Conservation (phyloP, 169 alveolate genomes). For the Plasmodium vinckei region DNA sequence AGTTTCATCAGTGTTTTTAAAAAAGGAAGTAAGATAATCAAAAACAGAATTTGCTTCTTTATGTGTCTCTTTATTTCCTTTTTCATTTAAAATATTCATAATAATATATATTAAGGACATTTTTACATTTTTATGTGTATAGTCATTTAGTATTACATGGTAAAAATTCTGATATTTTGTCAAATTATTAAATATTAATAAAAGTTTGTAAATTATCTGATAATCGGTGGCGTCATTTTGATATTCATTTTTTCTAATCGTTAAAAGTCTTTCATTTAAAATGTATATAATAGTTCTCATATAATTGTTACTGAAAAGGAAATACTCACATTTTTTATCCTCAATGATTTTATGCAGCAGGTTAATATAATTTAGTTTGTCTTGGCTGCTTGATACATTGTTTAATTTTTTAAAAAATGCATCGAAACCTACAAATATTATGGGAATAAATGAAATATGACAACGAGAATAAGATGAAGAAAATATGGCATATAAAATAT, state of each 20-base stretch:
- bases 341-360: slow-evolving; percentile 47
- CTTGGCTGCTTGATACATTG: slow-evolving; percentile 38
- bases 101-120: slow-evolving; percentile 55
- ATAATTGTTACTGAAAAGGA: slow-evolving; percentile 62
- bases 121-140: slow-evolving; percentile 74
- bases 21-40: slow-evolving; percentile 60
- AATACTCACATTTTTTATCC: slow-evolving; percentile 48
- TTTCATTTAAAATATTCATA: slow-evolving; percentile 74
- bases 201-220: slow-evolving; percentile 57
- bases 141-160: slow-evolving; percentile 37
- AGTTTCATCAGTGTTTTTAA: slow-evolving; percentile 31
- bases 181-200: slow-evolving; percentile 67
- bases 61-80: slow-evolving; percentile 36
- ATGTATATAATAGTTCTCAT: slow-evolving; percentile 73
- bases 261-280: slow-evolving; percentile 46
- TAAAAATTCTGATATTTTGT: slow-evolving; percentile 58
- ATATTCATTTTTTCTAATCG: slow-evolving; percentile 48
- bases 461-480: not conserved
- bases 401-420: slow-evolving; percentile 59
- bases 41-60: slow-evolving; percentile 63
- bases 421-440: slow-evolving; percentile 47
- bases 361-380: slow-evolving; percentile 58
- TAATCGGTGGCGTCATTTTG: slow-evolving; percentile 51
- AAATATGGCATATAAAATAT: no score
- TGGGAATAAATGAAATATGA: not conserved